Evolutionary conservation across 345 rosid species (phyloP).

Genomic region (Gossypium herbaceum): DNA sequence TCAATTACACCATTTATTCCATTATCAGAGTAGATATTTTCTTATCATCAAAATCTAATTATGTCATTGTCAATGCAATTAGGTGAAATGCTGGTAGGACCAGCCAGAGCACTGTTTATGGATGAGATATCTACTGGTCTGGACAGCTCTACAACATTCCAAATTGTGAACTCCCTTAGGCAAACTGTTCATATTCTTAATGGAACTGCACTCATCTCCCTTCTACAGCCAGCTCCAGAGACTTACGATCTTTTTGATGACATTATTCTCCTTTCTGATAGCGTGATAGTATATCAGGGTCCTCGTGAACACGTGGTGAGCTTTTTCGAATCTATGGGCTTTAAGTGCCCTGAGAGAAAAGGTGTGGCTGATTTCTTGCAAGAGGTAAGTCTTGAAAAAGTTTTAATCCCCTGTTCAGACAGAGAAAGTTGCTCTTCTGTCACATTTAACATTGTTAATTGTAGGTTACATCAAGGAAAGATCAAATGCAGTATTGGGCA

Average conservation of each 20-base stretch:
- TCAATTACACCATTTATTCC: background rate
- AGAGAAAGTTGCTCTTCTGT: background rate
- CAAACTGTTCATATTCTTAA: slow-evolving; percentile 53
- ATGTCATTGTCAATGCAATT: background rate
- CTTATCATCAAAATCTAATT: slow-evolving; percentile 7
- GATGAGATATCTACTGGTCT: slow-evolving; percentile 78
- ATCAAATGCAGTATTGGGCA: slow-evolving; percentile 76
- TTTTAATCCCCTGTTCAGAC: background rate
- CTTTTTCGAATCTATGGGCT: slow-evolving; percentile 67
- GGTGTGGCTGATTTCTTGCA: slow-evolving; percentile 82
- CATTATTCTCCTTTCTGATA: slow-evolving; percentile 64
- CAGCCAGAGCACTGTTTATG: slow-evolving; percentile 54
- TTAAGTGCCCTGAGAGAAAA: slow-evolving; percentile 73
- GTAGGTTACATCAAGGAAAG: slow-evolving; percentile 83
- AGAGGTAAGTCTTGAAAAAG: slow-evolving; percentile 40
- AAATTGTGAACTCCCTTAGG: slow-evolving; percentile 67
- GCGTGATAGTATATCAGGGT: slow-evolving; percentile 70
- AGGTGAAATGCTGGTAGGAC: slow-evolving; percentile 78
- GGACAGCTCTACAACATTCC: slow-evolving; percentile 78
- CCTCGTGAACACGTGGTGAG: slow-evolving; percentile 52
- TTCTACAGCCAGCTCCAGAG: slow-evolving; percentile 84
- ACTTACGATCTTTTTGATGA: slow-evolving; percentile 76
- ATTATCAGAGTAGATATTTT: slow-evolving; percentile 11
- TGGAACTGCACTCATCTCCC: slow-evolving; percentile 63
- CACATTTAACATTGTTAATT: background rate